Conservation (phyloP, 1,139 yeast genomes). For the Candida sojae region DNA sequence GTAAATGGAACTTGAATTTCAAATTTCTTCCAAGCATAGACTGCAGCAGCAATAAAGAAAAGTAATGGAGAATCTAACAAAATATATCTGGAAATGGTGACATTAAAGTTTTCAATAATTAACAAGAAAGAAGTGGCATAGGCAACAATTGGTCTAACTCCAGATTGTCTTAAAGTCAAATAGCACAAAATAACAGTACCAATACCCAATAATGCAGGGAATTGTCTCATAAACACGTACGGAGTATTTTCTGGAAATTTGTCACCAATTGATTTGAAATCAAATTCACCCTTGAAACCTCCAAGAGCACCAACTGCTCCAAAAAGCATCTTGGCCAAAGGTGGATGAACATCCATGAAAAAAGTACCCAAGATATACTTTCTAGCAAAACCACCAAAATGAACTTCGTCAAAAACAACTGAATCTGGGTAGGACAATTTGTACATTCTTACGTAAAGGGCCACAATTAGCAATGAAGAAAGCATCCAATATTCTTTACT, state of each 20-base stretch:
- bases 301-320: constrained; percentile 74
- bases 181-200: constrained; percentile 76
- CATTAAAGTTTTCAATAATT: constrained; percentile 80
- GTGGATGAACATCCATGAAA: constrained; percentile 96
- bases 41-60: constrained; percentile 87
- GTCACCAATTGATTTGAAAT: constrained; percentile 72
- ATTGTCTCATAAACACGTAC: constrained; percentile 78
- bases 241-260: constrained; percentile 62
- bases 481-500: constrained; percentile 37
- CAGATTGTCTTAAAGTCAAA: constrained; percentile 82
- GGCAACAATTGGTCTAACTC: constrained; percentile 79
- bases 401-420: constrained; percentile 42
- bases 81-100: constrained; percentile 88
- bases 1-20: constrained; percentile 79
- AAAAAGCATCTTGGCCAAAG: constrained; percentile 84
- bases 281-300: constrained; percentile 78
- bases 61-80: constrained; percentile 88
- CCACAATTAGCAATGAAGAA: constrained; percentile 50
- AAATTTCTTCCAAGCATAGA: constrained; percentile 77
- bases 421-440: constrained; percentile 30
- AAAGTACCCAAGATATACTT: constrained; percentile 70
- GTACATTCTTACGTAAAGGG: constrained; percentile 48
- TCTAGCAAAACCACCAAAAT: constrained; percentile 74
- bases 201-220: constrained; percentile 83
- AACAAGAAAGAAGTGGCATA: constrained; percentile 66